Conservation (phyloP, 805 yeast species). For the Wickerhamomyces ciferrii region DNA sequence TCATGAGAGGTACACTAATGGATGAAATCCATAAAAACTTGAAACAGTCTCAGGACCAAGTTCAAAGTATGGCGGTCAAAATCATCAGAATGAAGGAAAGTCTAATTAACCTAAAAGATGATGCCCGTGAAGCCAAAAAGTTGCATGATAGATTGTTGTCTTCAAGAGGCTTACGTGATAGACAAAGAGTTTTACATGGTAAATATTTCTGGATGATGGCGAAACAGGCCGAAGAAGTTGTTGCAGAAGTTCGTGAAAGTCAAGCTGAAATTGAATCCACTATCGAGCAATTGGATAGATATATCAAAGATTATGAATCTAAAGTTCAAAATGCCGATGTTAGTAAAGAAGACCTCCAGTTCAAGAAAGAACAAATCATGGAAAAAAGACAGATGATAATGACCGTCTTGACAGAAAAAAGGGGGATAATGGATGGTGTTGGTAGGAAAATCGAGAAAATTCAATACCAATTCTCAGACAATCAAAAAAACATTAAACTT, state of each 20-base stretch:
- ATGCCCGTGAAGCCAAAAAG: conserved; percentile 36
- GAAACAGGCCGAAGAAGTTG: conserved; percentile 6
- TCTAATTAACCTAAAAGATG: conserved; percentile 32
- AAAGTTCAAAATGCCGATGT: conserved; percentile 2
- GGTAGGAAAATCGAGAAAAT: conserved; percentile 11
- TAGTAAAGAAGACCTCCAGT: conserved; percentile 1
- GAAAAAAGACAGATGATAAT: conserved; percentile 12
- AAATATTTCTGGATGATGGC: conserved; percentile 45
- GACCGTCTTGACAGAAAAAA: conserved; percentile 2
- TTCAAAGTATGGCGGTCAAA: conserved; percentile 30
- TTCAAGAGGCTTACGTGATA: conserved; percentile 33
- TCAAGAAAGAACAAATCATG: conserved; percentile 9
- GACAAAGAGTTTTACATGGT: conserved; percentile 37
- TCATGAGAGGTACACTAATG: conserved; percentile 76
- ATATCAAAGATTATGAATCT: conserved; percentile 1
- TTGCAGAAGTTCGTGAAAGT: conserved; percentile 9
- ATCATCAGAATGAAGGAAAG: conserved; percentile 33
- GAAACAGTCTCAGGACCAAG: conserved; percentile 31
- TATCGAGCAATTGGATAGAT: conserved; percentile 4
- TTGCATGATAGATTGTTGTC: conserved; percentile 33
- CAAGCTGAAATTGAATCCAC: conserved; percentile 6
- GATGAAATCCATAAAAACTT: conserved; percentile 60
- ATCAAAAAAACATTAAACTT: conserved; percentile 10
- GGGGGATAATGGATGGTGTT: conserved; percentile 2
- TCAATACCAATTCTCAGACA: conserved; percentile 12